Base-by-base conservation (phyloP, 2,329 filamentous ascomycete species). In the Ophiostoma ips region DNA sequence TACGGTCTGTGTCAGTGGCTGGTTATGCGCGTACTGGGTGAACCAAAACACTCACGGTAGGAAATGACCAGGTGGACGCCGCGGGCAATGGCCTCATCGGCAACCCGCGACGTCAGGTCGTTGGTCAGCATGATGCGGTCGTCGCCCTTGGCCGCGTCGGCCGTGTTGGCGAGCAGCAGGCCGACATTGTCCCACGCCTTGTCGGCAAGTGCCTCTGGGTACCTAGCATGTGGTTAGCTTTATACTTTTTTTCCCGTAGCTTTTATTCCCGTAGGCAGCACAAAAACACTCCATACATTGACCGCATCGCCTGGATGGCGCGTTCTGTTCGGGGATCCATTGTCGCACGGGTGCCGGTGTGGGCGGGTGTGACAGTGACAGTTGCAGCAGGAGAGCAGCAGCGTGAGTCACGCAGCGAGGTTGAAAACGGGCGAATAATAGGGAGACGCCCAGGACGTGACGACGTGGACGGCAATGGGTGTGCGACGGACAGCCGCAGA, bases 171-270 rank as follows among this genome's bases (percentile, higher is more conserved):
- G 49, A 73, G 59, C 46, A 94, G 74, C 48, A 95, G 75, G 46
- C 92, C 92, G n/a, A 94, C 95, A 62, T 98, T 98, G 64, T 98
- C 92, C 76, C 89, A 98, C 56, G 84, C 81, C 58, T 82, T 83
- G 62, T 96, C 92, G 10, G 92, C 92, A 38, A 95, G 72, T 53
- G 80, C 79, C 62, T 94, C 87, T 0, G 92, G 92, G 63, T 95
- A 98, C 53, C 88, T 92, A n/a, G 46, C 31, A 9, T 16, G 18
- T 11, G n/a, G 37, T 19, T 40, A 40, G 16, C 5, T 34, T 4
- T 34, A 5, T 12, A 3, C 33, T 15, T 34, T 34, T 34, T 9
- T 34, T 34, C 10, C n/a, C n/a, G n/a, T 34, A 5, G 11, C 44
- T 24, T 34, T 28, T 28, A 5, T 28, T 28, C 8, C n/a, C n/a